Evolutionary conservation across 2,329 filamentous ascomycete genomes (phyloP).

Genomic region (Neocatenulostroma microsporum): DNA sequence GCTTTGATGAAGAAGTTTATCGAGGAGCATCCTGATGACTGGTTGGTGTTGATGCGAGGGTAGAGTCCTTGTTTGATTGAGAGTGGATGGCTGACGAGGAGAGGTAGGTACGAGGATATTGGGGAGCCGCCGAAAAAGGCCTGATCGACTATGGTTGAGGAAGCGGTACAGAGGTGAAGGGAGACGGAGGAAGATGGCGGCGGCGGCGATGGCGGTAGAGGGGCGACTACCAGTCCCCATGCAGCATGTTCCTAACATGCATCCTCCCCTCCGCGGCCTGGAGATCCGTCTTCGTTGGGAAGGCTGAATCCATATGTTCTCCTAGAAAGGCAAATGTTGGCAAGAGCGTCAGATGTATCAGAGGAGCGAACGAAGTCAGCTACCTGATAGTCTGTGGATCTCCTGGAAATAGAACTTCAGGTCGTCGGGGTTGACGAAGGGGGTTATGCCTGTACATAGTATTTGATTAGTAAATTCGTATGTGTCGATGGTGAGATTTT

Average conservation of each 20-base stretch:
- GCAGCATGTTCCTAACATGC: conserved; percentile 30
- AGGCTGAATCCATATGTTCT: no score
- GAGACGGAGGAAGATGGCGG: no score
- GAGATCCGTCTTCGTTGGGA: conserved; percentile 16
- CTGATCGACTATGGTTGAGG: background rate
- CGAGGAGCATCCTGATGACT: conserved; percentile 61
- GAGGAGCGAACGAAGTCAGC: conserved; percentile 21
- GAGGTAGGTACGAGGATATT: conserved; percentile 33
- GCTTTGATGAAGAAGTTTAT: conserved; percentile 66
- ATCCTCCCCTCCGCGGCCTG: conserved; percentile 26
- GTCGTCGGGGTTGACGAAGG: conserved; percentile 87
- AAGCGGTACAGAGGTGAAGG: no score
- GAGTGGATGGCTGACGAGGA: conserved; percentile 13
- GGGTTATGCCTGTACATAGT: conserved; percentile 66
- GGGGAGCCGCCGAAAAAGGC: conserved; percentile 17
- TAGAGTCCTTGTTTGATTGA: background rate
- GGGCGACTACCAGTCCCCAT: conserved; percentile 31
- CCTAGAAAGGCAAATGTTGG: no score
- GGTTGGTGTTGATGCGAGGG: conserved; percentile 28
- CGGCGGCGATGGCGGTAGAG: background rate
- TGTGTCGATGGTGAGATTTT: no score
- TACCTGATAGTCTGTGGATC: conserved; percentile 54
- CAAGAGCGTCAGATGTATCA: no score
- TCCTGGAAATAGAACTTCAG: conserved; percentile 92
- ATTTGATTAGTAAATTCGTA: no score